Base-by-base conservation (phyloP, 495 filamentous ascomycete species). In the Tuber calosporum region DNA sequence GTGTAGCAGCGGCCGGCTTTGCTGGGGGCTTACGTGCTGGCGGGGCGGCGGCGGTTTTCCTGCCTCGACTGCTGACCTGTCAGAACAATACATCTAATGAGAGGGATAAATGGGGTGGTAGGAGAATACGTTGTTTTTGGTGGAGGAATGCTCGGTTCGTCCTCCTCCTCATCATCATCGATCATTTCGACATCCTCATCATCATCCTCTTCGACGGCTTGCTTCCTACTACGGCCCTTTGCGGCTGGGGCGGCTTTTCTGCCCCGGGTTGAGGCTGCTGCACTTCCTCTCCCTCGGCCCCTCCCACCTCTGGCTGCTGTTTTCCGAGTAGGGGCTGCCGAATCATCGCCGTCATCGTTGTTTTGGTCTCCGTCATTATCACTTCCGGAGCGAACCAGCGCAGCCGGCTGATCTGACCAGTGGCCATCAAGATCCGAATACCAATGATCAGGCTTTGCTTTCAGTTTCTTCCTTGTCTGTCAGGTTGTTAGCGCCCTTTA, bases 401-500 rank as follows among this genome's bases (percentile, higher is more conserved):
- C 92, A 0, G 88, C 88, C 0, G 90, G 88, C 72, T 93, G 88
- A 73, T 95, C 91, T 66, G 88, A 89, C 95, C 95, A 98, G 41
- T 85, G 82, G 45, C 96, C 95, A 71, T 97, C 90, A 45, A 92
- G 81, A 74, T 98, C 94, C 5, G 87, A 89, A 80, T 97, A 92
- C 94, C 94, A 99, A 13, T 83, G 83, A 38, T 90, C 90, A 5
- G 95, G 95, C 75, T 87, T 88, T 30, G 89, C 88, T 82, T 93
- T 96, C 69, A 89, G 84, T 74, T 89, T 92, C 69, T 84, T 87
- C 75, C 86, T 87, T 41, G 81, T 83, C 72, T 87, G 85, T 66
- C 84, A 82, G 38, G 36, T 40, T 42, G 73, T 45, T 20, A 74
- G 45, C 53, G 4, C 22, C 30, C 19, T n/a, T 22, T 26, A 30